Base-by-base conservation (phyloP, 495 filamentous ascomycete species). In the Neurospora sp. region DNA sequence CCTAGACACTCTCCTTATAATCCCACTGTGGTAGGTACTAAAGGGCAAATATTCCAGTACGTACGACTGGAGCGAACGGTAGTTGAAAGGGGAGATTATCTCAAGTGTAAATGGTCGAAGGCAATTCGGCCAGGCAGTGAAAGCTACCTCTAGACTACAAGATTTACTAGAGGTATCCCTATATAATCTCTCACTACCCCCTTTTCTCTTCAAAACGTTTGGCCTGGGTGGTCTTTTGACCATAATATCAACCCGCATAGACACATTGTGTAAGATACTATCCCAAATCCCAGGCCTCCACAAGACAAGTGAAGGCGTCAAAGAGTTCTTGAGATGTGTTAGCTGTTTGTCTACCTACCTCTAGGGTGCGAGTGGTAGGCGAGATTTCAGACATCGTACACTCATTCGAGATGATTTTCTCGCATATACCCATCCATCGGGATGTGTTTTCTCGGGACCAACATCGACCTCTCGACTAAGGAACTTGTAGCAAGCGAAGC, bases 191-290 rank as follows among this genome's bases (percentile, higher is more conserved):
- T 4, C 2, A 49, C n/a, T 49, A 0, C 0, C n/a, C 9, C 10
- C 0, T 4, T 23, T 20, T 1, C 9, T 2, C 9, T 0, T 18
- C 5, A 0, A 11, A 0, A 46, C n/a, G 0, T 49, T 49, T 11
- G 3, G 0, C 1, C 3, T 20, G 0, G n/a, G 3, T 20, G 3
- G 44, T 1, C n/a, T 23, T 11, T 0, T 49, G 46, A 49, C 46
- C n/a, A 5, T 23, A 5, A 2, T 6, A 11, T 11, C 0, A 12
- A 11, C 4, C 46, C 9, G 0, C 4, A 6, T 49, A n/a, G 46
- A 12, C 2, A 4, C 0, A 1, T 2, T 2, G 10, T 49, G 1
- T 0, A 23, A 12, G 9, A 0, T 49, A 12, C 9, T 49, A 10
- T 49, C 46, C 3, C 4, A 23, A 49, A 23, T 23, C 9, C 0